A percentile compares a stretch with the other conserved stretches of the same genome.
These are phyloP conservation scores for Ceratobasidium theobromae DNA, from an alignment of 1,284 basidiomycete species.

Conservation along the genomic window DNA sequence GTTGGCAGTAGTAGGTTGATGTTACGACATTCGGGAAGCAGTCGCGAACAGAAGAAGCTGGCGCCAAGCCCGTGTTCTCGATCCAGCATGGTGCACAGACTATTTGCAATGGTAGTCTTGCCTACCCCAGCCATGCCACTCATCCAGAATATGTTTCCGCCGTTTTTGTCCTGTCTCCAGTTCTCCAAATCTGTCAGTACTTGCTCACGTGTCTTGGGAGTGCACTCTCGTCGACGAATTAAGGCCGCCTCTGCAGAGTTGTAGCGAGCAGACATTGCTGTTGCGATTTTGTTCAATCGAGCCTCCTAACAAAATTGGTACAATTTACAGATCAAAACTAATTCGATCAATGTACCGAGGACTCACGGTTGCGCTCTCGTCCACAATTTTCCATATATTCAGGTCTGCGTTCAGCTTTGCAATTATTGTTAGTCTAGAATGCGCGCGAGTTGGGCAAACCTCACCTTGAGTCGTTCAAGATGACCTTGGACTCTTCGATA, in stretches of 20 bases:
- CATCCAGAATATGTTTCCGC: neutral
- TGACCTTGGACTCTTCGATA: neutral
- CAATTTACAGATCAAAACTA: too few relatives aligned
- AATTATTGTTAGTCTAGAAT: neutral
- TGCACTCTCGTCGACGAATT: neutral
- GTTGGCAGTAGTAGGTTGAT: slow-evolving; percentile 26
- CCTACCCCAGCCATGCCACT: slow-evolving; percentile 31
- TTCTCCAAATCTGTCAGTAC: neutral
- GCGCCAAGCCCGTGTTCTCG: neutral
- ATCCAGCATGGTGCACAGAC: neutral
- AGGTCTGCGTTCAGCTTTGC: neutral
- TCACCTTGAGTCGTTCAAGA: neutral
- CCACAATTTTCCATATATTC: neutral
- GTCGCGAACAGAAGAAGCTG: slow-evolving; percentile 38
- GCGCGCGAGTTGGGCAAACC: neutral
- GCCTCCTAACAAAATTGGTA: neutral
- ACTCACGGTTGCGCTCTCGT: neutral
- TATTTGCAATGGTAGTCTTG: slow-evolving; percentile 34
- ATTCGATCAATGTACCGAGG: neutral
- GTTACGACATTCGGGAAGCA: slow-evolving; percentile 2
- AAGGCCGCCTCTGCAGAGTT: neutral
- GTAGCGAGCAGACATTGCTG: neutral
- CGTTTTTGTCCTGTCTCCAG: neutral
- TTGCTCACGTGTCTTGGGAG: neutral
- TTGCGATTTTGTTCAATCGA: neutral